These are phyloP conservation scores for Akanthomyces muscarius DNA, from an alignment of 2,329 filamentous ascomycete species.

Conservation along the genomic window DNA sequence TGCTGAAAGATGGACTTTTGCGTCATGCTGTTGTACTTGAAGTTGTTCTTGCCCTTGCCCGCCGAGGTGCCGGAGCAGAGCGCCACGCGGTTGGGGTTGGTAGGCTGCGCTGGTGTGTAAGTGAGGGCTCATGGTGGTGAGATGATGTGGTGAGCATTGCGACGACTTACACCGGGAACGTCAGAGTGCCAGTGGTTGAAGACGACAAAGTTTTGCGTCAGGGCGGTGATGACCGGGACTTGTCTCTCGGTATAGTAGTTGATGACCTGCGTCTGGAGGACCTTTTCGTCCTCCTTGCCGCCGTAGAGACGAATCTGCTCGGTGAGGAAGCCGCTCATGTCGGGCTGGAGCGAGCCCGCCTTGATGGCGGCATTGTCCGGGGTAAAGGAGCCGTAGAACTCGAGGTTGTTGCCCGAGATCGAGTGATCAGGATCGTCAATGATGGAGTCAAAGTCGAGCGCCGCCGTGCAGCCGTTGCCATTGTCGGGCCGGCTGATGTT, in stretches of 20 bases:
- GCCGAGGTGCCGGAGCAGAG: constrained; percentile 29
- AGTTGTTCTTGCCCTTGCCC: constrained; percentile 30
- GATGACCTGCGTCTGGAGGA: constrained; percentile 35
- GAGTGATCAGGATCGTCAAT: constrained; percentile 39
- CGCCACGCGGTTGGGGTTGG: constrained; percentile 38
- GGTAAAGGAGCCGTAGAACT: constrained; percentile 39
- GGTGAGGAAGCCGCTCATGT: constrained; percentile 37
- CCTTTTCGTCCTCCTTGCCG: constrained; percentile 28
- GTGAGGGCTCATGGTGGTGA: not conserved
- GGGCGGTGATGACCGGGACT: constrained; percentile 37
- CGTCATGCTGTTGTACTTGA: constrained; percentile 26
- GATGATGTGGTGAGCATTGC: not conserved
- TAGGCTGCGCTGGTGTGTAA: constrained; percentile 29
- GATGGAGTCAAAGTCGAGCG: constrained; percentile 38
- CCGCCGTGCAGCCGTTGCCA: constrained; percentile 27
- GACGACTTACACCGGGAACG: constrained; percentile 33
- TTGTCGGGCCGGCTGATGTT: constrained; percentile 27
- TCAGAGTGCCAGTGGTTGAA: constrained; percentile 44
- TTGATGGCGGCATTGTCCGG: constrained; percentile 36
- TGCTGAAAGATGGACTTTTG: constrained; percentile 39
- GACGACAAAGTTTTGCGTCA: constrained; percentile 38
- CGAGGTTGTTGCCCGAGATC: constrained; percentile 39
- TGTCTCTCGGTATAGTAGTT: constrained; percentile 42
- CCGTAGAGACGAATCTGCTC: constrained; percentile 37
- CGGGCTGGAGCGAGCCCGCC: constrained; percentile 27